Evolutionary conservation across 225 moss, liverwort and hornwort genomes (phyloP).

Genomic region (Anthoceros angustus): DNA sequence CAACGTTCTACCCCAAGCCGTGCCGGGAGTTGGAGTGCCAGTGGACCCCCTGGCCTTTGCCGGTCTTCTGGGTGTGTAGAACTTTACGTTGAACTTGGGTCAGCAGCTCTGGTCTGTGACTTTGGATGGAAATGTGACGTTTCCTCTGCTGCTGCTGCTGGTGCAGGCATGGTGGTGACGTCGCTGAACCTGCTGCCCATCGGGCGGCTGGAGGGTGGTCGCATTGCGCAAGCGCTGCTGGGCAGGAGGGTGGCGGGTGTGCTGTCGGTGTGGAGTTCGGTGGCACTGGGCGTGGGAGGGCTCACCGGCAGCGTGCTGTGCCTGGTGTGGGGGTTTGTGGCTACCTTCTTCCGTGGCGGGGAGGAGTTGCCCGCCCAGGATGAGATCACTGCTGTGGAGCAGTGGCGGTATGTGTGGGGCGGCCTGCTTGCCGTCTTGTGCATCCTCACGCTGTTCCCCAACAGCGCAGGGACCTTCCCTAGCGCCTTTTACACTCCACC

Average conservation of each 20-base stretch:
- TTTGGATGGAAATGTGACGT: too few relatives aligned
- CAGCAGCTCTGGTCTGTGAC: too few relatives aligned
- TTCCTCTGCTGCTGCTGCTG: background rate
- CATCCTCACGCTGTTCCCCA: constrained; percentile 68
- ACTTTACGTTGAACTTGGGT: too few relatives aligned
- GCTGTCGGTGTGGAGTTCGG: constrained; percentile 56
- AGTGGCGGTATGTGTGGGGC: constrained; percentile 57
- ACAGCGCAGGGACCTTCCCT: constrained; percentile 87
- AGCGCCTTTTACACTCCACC: constrained; percentile 90
- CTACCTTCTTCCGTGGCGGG: constrained; percentile 84
- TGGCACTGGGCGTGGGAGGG: constrained; percentile 64
- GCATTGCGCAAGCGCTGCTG: constrained; percentile 67
- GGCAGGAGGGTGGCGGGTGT: constrained; percentile 61
- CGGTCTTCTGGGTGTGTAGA: constrained; percentile 58
- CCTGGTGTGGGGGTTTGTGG: constrained; percentile 81
- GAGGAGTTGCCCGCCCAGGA: constrained; percentile 98
- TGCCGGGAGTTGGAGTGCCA: constrained; percentile 85
- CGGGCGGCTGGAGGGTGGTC: constrained; percentile 87
- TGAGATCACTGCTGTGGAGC: constrained; percentile 66
- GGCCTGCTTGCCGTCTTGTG: constrained; percentile 64
- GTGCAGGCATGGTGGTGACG: constrained; percentile 75
- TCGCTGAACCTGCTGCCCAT: constrained; percentile 71
- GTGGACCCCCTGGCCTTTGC: constrained; percentile 95
- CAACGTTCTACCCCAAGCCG: constrained; percentile 91
- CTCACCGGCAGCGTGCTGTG: constrained; percentile 62